Percentiles rank a stretch among this genome's conserved stretches.
phyloP scores from a whole-genome alignment of 352 stramenopile species.

The Phytopythium litorale region DNA sequence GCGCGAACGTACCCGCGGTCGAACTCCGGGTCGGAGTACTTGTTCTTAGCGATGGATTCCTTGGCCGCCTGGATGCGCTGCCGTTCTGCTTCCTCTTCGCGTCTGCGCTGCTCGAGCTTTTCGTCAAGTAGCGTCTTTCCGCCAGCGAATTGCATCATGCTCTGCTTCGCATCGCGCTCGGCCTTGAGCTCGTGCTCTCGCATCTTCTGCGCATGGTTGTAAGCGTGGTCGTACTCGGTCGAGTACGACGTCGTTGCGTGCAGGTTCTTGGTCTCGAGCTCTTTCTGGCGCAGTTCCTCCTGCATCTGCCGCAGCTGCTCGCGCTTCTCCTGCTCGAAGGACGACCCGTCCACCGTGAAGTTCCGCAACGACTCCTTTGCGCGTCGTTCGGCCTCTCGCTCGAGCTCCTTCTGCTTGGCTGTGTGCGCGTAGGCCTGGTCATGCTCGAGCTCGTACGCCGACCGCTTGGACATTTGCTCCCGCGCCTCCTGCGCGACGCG shows the following conservation, averaged over 20 bases:
- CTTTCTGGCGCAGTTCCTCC: conserved; percentile 3
- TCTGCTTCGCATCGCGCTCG: conserved; percentile 35
- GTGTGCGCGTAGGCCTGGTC: conserved; percentile 38
- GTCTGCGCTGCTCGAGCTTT: conserved; percentile 59
- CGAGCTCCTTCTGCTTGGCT: conserved; percentile 29
- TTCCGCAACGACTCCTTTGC: conserved; percentile 27
- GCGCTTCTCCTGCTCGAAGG: conserved; percentile 37
- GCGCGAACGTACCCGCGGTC: conserved; percentile 52
- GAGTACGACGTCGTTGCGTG: conserved; percentile 38
- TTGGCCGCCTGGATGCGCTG: conserved; percentile 36
- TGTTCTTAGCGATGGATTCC: conserved; percentile 37
- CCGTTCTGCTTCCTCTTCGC: conserved; percentile 40
- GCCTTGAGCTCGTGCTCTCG: conserved; percentile 34
- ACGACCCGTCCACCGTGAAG: conserved; percentile 33
- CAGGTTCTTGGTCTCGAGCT: conserved; percentile 23
- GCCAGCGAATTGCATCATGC: conserved; percentile 27
- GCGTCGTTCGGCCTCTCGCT: conserved; percentile 17
- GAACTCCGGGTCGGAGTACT: conserved; percentile 44
- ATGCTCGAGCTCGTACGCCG: conserved; percentile 28
- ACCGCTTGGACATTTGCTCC: conserved; percentile 31
- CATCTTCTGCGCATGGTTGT: conserved; percentile 47
- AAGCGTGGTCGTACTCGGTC: conserved; percentile 42
- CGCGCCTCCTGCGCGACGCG: conserved; percentile 28
- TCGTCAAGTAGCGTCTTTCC: conserved; percentile 61
- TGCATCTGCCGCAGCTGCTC: conserved; percentile 20